phyloP scores from a whole-genome alignment of 2,329 filamentous ascomycete species.

The Fusarium austroafricanum region DNA sequence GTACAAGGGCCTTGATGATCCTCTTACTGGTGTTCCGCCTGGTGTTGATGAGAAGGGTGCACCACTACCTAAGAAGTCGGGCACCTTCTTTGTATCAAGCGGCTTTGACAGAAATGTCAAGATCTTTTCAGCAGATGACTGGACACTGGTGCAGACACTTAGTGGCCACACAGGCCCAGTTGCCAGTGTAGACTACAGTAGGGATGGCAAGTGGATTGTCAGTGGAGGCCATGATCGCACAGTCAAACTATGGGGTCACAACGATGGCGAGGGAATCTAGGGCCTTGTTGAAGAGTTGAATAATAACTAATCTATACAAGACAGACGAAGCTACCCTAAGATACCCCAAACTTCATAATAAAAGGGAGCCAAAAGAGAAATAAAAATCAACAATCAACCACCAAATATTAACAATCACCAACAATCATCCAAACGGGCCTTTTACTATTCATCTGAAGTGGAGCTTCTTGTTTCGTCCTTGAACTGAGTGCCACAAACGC shows the following conservation, averaged over 20 bases:
- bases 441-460: constrained; percentile 13
- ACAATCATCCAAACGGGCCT: not conserved
- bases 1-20: constrained; percentile 89
- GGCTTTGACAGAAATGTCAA: constrained; percentile 97
- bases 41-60: constrained; percentile 73
- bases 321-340: constrained; percentile 35
- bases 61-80: constrained; percentile 81
- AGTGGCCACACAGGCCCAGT: constrained; percentile 94
- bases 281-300: constrained; percentile 16
- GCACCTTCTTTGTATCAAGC: constrained; percentile 89
- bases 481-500: constrained; percentile 7
- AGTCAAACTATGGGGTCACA: constrained; percentile 94
- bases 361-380: constrained; percentile 3
- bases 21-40: constrained; percentile 70
- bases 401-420: too few relatives aligned
- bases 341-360: constrained; percentile 40
- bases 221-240: constrained; percentile 95
- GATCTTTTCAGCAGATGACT: constrained; percentile 96
- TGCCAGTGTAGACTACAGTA: constrained; percentile 87
- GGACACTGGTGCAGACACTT: constrained; percentile 87
- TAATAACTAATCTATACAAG: constrained; percentile 22
- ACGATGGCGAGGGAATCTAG: constrained; percentile 72
- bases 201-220: constrained; percentile 90
- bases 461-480: constrained; percentile 22
- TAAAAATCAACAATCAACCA: not conserved